A percentile compares a stretch with the other conserved stretches of the same genome.
These are phyloP conservation scores for Scutellaria barbata DNA, from an alignment of 257 asterid genomes.

Conservation along the genomic window DNA sequence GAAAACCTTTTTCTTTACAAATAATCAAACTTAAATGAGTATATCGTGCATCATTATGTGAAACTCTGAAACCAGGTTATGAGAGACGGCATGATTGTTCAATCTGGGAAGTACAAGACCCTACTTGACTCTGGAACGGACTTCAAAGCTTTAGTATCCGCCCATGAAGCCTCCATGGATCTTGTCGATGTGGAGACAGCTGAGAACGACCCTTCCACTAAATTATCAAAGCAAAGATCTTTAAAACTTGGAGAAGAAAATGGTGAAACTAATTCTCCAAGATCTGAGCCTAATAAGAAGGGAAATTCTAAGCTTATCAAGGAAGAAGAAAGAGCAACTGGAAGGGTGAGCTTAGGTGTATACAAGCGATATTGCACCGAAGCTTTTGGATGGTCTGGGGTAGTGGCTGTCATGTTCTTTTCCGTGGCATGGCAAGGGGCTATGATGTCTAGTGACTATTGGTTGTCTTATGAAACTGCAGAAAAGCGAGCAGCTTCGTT, in stretches of 20 bases:
- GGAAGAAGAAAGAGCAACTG: conserved; percentile 89
- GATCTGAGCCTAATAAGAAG: conserved; percentile 36
- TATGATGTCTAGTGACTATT: conserved; percentile 77
- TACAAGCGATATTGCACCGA: conserved; percentile 84
- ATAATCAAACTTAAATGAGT: background rate
- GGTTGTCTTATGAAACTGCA: conserved; percentile 93
- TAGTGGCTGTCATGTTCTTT: conserved; percentile 47
- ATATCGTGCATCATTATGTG: background rate
- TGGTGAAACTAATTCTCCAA: conserved; percentile 49
- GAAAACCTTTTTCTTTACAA: background rate
- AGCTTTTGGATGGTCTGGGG: conserved; percentile 88
- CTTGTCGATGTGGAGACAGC: conserved; percentile 77
- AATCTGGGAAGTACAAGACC: conserved; percentile 80
- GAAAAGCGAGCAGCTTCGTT: conserved; percentile 60
- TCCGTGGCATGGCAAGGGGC: conserved; percentile 79
- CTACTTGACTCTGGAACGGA: conserved; percentile 65
- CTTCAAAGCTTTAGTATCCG: conserved; percentile 78
- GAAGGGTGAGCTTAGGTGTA: conserved; percentile 70
- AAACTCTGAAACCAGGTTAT: conserved; percentile 62
- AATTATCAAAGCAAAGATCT: conserved; percentile 46
- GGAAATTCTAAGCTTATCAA: conserved; percentile 79
- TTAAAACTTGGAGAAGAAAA: conserved; percentile 56
- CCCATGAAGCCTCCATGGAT: conserved; percentile 92
- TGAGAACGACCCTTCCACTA: conserved; percentile 39
- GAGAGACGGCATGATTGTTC: conserved; percentile 86